Percentiles rank a stretch among this genome's conserved stretches.
phyloP scores from a whole-genome alignment of 768 basidiomycete genomes.

The Naganishia vishniacii region DNA sequence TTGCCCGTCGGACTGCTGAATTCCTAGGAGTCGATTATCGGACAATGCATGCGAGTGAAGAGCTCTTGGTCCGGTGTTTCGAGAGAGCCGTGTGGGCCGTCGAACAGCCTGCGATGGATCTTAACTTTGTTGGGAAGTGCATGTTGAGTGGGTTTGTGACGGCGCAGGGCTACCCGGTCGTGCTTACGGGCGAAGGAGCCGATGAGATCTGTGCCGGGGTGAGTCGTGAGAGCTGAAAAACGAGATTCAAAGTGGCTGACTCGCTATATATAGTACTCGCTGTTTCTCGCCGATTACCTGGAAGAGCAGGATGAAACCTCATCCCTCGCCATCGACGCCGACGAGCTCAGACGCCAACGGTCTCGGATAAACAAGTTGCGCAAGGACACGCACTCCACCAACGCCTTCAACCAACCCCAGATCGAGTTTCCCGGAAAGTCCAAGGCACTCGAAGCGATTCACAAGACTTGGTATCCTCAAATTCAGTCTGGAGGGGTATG shows the following conservation, averaged over 20 bases:
- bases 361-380: conserved; percentile 4
- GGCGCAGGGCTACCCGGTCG: conserved; percentile 40
- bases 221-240: not conserved
- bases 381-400: not conserved
- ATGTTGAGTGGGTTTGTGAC: conserved; percentile 35
- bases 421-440: conserved; percentile 10
- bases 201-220: conserved; percentile 41
- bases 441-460: conserved; percentile 6
- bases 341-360: not conserved
- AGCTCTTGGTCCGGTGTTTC: conserved; percentile 34
- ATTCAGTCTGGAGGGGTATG: conserved; percentile 22
- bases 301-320: conserved; percentile 26
- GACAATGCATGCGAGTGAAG: conserved; percentile 33
- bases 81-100: conserved; percentile 39
- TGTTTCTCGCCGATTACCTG: conserved; percentile 39
- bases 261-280: conserved; percentile 27
- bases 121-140: conserved; percentile 41
- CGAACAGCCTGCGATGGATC: conserved; percentile 39
- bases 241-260: not conserved
- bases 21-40: conserved; percentile 36
- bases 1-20: conserved; percentile 38
- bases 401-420: conserved; percentile 15
- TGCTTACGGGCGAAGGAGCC: conserved; percentile 44
- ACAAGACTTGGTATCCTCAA: conserved; percentile 15
- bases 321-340: conserved; percentile 13